Conservation (phyloP, 2,329 filamentous ascomycete genomes). For the Chaetothyriales sp. region DNA sequence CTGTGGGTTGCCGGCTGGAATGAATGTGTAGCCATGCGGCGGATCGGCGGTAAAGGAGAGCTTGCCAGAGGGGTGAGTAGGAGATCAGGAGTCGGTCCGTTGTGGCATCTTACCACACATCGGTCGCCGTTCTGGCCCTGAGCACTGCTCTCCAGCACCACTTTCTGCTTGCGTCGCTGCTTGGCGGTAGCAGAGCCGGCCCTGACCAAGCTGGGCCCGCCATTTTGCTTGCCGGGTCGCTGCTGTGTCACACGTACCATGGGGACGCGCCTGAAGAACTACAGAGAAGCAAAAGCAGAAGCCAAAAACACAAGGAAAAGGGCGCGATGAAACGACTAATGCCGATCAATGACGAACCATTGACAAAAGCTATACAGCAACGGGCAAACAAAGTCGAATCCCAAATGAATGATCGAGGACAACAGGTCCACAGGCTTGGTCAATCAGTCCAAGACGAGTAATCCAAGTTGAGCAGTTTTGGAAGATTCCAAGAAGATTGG, state of each 20-base stretch:
- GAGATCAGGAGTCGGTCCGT: slow-evolving; percentile 1
- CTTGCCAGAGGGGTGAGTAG: slow-evolving; percentile 23
- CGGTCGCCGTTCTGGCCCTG: slow-evolving; percentile 46
- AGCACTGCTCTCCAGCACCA: slow-evolving; percentile 42
- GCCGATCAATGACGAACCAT: neutral
- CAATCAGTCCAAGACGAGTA: neutral
- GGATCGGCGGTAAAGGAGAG: slow-evolving; percentile 40
- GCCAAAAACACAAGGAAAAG: slow-evolving; percentile 1
- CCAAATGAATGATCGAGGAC: neutral
- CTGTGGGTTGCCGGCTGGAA: slow-evolving; percentile 44
- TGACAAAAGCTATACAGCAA: slow-evolving; percentile 1
- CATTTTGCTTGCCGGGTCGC: slow-evolving; percentile 1
- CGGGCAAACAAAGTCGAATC: slow-evolving; percentile 1
- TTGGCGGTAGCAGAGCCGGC: slow-evolving; percentile 13
- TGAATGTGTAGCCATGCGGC: slow-evolving; percentile 45
- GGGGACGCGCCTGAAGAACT: neutral
- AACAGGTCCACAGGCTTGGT: neutral
- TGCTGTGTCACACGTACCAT: slow-evolving; percentile 2
- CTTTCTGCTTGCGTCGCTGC: slow-evolving; percentile 36
- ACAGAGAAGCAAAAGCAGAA: slow-evolving; percentile 1
- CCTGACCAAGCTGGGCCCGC: slow-evolving; percentile 2
- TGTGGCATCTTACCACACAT: slow-evolving; percentile 30
- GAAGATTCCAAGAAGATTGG: neutral
- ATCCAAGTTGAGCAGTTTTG: neutral
- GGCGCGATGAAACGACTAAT: slow-evolving; percentile 1